Evolutionary conservation across 148 eudicot species (phyloP), one percentile per base, ranked within the genome.

Genomic region (Persicaria tinctoria): DNA sequence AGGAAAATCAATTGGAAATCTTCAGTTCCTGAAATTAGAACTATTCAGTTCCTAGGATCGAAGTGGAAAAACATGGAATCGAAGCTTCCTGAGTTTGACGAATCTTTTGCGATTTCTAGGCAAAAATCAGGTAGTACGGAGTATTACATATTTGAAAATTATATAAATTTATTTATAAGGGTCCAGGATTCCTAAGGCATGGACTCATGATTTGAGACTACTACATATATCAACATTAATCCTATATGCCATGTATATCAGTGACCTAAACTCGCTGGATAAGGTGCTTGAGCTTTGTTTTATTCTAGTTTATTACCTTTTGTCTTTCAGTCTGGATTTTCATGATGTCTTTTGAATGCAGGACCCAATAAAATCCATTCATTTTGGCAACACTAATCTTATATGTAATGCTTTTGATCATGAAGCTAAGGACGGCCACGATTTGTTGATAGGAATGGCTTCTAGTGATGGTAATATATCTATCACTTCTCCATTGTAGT

Each of bases 351-450:
- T 68, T 77, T 70, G 70, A 55, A 55, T 84, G 82, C 84, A 90
- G 98, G 98, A 93, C 76, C 98, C 98, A 16, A 81, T 93, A 69
- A 93, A 89, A 75, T 89, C 92, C 48, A 83, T 93, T 79, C 89
- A 83, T 82, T 93, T 93, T 84, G 83, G 96, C 78, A 93, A 81
- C 78, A 87, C 96, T n/a, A 89, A 90, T 79, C 98, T 96, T 78
- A 79, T 91, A 75, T 93, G 96, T 86, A 96, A 90, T 83, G 96
- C 98, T 74, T 91, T 87, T 87, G 92, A 90, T 80, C 88, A 86
- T 47, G 90, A 93, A 78, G 85, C 92, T 49, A 93, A 86, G 80
- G 98, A 93, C 85, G 96, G 96, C 63, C 96, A 93, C 85, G 93
- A 93, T 83, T 84, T 93, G 82, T 87, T 93, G 68, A 89, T 93